Evolutionary conservation across 768 basidiomycete species (phyloP), one percentile per base, ranked within the genome.

Genomic region (Trametes cingulata): DNA sequence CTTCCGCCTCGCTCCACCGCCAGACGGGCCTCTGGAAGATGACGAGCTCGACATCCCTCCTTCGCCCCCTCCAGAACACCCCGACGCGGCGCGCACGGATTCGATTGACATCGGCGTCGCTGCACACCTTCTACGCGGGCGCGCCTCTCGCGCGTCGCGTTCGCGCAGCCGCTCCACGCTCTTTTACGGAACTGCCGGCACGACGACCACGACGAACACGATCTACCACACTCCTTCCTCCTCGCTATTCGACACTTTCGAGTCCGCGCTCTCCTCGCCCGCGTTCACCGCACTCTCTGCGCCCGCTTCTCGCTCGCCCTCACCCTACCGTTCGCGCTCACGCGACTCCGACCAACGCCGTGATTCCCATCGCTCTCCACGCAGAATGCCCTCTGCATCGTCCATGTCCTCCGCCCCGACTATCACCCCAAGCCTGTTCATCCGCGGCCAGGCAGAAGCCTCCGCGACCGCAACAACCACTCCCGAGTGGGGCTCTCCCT

Each of bases 191-290:
- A 88, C 87, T 1, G 71, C 85, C 61, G 78, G 81, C 37, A 85
- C 85, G 20, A 79, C 82, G 6, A 80, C 79, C 51, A 85, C 87
- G 0, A 79, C 80, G 1, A 68, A 84, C 3, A 84, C 87, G 0
- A 77, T 85, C 41, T 93, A 87, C 72, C 87, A 91, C 71, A 93
- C 91, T 0, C 90, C 91, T 7, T 83, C 86, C 0, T 92, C 91
- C 0, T 91, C 89, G n/a, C 62, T 90, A 42, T 87, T 84, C 63
- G 86, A 90, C 68, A 64, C 69, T 3, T 88, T 77, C 61, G 78
- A 83, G 19, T 84, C 86, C 7, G 86, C 88, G 3, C 80, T 82
- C 10, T 82, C 83, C 3, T 86, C 87, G 2, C 85, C 85, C 0
- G 76, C 79, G 52, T 77, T 82, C 50, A 62, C 66, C 24, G 61